Evolutionary conservation across 2,329 filamentous ascomycete genomes (phyloP).

Genomic region (Xylariaceae sp.): DNA sequence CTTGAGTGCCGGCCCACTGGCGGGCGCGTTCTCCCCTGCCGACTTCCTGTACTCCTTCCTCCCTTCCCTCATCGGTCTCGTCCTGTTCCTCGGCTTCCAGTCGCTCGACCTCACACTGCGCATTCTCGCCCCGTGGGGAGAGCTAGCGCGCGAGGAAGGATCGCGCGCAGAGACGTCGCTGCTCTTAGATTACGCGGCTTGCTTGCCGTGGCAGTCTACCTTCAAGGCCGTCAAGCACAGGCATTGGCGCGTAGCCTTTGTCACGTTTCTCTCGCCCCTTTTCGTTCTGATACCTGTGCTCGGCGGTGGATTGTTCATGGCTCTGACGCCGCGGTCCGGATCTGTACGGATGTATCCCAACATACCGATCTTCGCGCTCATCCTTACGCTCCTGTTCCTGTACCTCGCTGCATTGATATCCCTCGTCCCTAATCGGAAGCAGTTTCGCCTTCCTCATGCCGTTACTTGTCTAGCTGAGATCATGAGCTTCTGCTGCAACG

Average conservation of each 20-base stretch:
- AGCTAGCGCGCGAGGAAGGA: slow-evolving; percentile 64
- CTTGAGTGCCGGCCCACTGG: slow-evolving; percentile 65
- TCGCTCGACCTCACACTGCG: slow-evolving; percentile 71
- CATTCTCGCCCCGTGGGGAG: slow-evolving; percentile 72
- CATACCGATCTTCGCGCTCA: slow-evolving; percentile 73
- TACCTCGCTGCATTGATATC: slow-evolving; percentile 70
- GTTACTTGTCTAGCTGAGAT: slow-evolving; percentile 77
- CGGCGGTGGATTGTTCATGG: slow-evolving; percentile 75
- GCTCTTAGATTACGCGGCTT: slow-evolving; percentile 73
- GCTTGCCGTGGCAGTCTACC: slow-evolving; percentile 66
- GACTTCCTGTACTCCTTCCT: slow-evolving; percentile 88
- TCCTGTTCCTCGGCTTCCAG: slow-evolving; percentile 72
- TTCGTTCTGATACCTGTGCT: slow-evolving; percentile 71
- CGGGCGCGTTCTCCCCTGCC: slow-evolving; percentile 77
- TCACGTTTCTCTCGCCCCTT: slow-evolving; percentile 65
- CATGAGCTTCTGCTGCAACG: slow-evolving; percentile 77
- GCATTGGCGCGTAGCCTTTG: slow-evolving; percentile 69
- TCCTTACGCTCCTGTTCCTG: slow-evolving; percentile 74
- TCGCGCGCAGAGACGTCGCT: slow-evolving; percentile 68
- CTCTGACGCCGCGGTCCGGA: slow-evolving; percentile 63
- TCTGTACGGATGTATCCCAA: slow-evolving; percentile 73
- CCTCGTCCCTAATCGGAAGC: slow-evolving; percentile 65
- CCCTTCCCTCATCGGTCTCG: slow-evolving; percentile 70
- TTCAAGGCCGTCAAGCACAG: slow-evolving; percentile 63
- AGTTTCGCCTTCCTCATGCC: slow-evolving; percentile 74